These are phyloP conservation scores for Tylopilus sp. DNA, from an alignment of 768 basidiomycete species.

Conservation along the genomic window DNA sequence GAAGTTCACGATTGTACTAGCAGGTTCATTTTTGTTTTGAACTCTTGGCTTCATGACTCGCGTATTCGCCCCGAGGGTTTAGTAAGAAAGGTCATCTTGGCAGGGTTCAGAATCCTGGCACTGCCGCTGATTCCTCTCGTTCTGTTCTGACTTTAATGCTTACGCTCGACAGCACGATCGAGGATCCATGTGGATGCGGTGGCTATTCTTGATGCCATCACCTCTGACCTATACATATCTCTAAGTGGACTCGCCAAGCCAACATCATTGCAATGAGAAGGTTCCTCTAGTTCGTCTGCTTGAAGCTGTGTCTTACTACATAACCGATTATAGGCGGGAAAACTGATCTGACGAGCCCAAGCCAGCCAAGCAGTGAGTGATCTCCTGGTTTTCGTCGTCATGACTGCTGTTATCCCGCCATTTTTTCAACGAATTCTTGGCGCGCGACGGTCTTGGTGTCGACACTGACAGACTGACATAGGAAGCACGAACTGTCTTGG, in stretches of 20 bases:
- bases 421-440: neutral
- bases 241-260: neutral
- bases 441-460: neutral
- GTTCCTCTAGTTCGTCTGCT: neutral
- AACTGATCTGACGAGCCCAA: too few species aligned
- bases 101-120: neutral
- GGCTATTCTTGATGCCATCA: neutral
- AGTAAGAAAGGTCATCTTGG: neutral
- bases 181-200: neutral
- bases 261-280: too few species aligned
- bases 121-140: neutral
- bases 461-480: neutral
- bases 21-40: too few species aligned
- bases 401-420: too few species aligned
- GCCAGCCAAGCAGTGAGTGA: too few species aligned
- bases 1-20: too few species aligned
- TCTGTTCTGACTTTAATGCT: too few species aligned
- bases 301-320: neutral
- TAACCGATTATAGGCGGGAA: too few species aligned
- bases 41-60: neutral
- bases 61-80: too few species aligned
- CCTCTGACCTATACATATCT: neutral
- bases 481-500: too few species aligned
- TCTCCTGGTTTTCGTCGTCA: neutral
- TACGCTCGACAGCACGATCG: neutral